A percentile compares a stretch with the other conserved stretches of the same genome.
Conservation (phyloP, 139 green algal genomes). For the Picochlorum sp. region DNA sequence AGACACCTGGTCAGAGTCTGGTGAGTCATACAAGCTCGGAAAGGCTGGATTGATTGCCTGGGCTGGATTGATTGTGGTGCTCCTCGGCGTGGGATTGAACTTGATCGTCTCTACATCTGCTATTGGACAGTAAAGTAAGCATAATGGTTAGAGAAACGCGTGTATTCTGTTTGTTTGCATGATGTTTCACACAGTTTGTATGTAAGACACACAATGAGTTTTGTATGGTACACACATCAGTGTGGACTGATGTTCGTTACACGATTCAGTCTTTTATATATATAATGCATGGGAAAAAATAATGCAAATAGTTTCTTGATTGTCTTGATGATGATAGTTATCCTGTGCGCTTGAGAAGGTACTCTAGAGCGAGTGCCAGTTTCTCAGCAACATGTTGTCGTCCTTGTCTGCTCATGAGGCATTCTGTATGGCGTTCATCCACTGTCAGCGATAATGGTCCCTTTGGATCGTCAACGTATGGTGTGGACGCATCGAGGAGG, state of each 20-base stretch:
- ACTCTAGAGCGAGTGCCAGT: neutral
- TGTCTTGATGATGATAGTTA: neutral
- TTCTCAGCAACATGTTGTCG: neutral
- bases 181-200: neutral
- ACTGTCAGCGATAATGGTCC: constrained; percentile 21
- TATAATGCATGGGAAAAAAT: neutral
- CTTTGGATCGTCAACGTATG: constrained; percentile 8
- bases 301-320: neutral
- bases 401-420: constrained; percentile 10
- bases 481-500: constrained; percentile 35
- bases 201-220: no score
- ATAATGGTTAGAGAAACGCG: neutral
- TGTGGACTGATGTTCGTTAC: no score
- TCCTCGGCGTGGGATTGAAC: constrained; percentile 59
- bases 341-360: neutral
- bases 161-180: constrained; percentile 5
- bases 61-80: constrained; percentile 45
- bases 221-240: no score
- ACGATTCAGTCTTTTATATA: neutral
- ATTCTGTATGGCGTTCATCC: constrained; percentile 34
- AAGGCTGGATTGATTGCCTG: constrained; percentile 87
- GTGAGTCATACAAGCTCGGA: constrained; percentile 76
- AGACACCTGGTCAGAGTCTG: constrained; percentile 80
- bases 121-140: constrained; percentile 23
- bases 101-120: constrained; percentile 75